Percentiles rank a stretch among this genome's conserved stretches.
phyloP scores from a whole-genome alignment of 768 basidiomycete genomes.

The Phlebiopsis flavidoalba region DNA sequence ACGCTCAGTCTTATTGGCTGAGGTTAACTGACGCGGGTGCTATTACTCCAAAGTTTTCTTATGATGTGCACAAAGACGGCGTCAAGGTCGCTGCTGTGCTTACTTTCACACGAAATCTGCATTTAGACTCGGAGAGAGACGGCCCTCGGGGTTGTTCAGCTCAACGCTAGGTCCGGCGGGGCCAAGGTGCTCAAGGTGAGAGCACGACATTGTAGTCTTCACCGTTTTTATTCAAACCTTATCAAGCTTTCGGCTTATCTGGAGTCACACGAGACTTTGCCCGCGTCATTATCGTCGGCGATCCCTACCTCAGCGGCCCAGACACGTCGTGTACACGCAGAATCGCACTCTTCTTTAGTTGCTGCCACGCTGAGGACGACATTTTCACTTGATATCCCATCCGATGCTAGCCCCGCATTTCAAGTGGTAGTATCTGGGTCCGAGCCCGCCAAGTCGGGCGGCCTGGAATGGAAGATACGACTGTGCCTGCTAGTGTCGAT shows the following conservation, averaged over 20 bases:
- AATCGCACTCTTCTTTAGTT: conserved; percentile 77
- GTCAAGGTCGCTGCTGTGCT: conserved; percentile 79
- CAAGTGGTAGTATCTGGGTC: conserved; percentile 34
- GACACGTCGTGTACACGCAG: conserved; percentile 75
- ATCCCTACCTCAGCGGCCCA: conserved; percentile 39
- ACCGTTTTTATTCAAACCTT: neutral
- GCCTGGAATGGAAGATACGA: conserved; percentile 87
- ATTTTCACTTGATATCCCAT: conserved; percentile 89
- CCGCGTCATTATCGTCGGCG: conserved; percentile 45
- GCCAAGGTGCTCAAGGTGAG: conserved; percentile 81
- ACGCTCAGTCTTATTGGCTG: neutral
- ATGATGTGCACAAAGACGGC: conserved; percentile 93
- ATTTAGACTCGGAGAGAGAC: conserved; percentile 91
- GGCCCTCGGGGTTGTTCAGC: conserved; percentile 79
- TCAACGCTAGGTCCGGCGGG: conserved; percentile 69
- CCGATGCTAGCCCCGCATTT: conserved; percentile 88
- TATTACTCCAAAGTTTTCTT: conserved; percentile 58
- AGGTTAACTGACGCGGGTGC: neutral
- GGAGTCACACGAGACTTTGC: conserved; percentile 84
- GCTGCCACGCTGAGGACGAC: conserved; percentile 69
- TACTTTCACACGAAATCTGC: conserved; percentile 87
- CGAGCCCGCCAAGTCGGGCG: conserved; percentile 43
- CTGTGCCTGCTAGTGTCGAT: conserved; percentile 82
- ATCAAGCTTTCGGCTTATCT: conserved; percentile 82
- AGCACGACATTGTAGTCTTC: neutral